A percentile compares a stretch with the other conserved stretches of the same genome.
Evolutionary conservation across 2,329 filamentous ascomycete species (phyloP).

Genomic region (Tolypocladium ophioglossoides): DNA sequence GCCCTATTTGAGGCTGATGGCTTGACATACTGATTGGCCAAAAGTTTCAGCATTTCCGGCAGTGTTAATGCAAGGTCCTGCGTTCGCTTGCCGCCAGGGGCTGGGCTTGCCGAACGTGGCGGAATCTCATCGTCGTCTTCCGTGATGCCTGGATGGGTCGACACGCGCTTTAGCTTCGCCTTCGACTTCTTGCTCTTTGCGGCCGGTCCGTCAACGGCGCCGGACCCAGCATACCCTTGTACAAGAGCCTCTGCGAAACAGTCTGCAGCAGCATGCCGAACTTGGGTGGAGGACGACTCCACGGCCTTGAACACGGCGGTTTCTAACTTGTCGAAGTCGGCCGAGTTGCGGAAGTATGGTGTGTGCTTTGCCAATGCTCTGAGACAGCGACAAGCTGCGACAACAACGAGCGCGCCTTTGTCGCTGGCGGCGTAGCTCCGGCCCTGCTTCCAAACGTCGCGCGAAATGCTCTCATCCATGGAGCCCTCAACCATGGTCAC

Average conservation of each 20-base stretch:
- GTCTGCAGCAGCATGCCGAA: conserved; percentile 77
- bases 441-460: conserved; percentile 88
- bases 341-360: conserved; percentile 74
- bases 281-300: conserved; percentile 63
- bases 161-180: conserved; percentile 45
- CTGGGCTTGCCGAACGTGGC: conserved; percentile 62
- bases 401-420: conserved; percentile 73
- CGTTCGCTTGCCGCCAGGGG: conserved; percentile 55
- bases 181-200: conserved; percentile 62
- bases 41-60: conserved; percentile 63
- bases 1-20: conserved; percentile 68
- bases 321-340: conserved; percentile 84
- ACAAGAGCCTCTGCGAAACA: conserved; percentile 77
- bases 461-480: conserved; percentile 73
- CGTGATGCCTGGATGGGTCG: conserved; percentile 47
- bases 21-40: conserved; percentile 73
- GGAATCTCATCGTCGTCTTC: conserved; percentile 65
- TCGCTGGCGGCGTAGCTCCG: conserved; percentile 67
- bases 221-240: conserved; percentile 55
- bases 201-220: conserved; percentile 33
- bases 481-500: conserved; percentile 63
- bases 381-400: conserved; percentile 69
- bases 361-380: conserved; percentile 63
- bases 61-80: conserved; percentile 66
- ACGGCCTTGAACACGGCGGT: conserved; percentile 75